Base-by-base conservation (phyloP, 2,329 filamentous ascomycete species). In the Botrytis byssoidea region DNA sequence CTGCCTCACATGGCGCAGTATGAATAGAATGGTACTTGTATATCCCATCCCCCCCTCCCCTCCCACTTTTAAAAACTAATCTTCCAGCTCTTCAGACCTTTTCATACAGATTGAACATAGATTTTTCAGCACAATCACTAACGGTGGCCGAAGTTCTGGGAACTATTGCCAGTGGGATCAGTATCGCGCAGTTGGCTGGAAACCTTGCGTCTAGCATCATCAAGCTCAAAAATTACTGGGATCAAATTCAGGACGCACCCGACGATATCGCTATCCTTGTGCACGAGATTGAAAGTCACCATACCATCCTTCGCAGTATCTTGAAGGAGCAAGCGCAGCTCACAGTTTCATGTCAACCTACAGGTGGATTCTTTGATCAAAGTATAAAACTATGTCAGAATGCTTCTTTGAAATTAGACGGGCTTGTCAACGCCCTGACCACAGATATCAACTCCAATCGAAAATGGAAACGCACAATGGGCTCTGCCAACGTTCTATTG, bases 201-300 rank as follows among this genome's bases (percentile, higher is more conserved):
- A 57, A 74, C 20, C 44, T 76, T 22, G 46, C 69, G 2, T 65
- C 51, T 20, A 74, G 73, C n/a, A 69, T 74, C 9, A 67, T 75
- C 57, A 74, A 76, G n/a, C 70, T 77, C 10, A 77, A 77, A 44
- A 44, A 51, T 22, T 77, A 67, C 20, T 75, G 73, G 74, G 70
- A 70, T n/a, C 66, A 77, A 12, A 65, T 76, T 16, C 59, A 76
- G 35, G 74, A 77, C 5, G 71, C 75, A n/a, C 76, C 74, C 0
- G 61, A 40, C 10, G 71, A 74, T 4, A 74, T 76, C 42, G 59
- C 37, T 29, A 48, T 65, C 22, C 75, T 73, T 7, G 16, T 75
- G 10, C 73, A 65, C 16, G 46, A 75, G 46, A 69, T 76, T 46
- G 75, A 76, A 4, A 64, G 35, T 22, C 37, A 74, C 22, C 60